Evolutionary conservation across 306 rosid species (phyloP), one percentile per base, ranked within the genome.

Genomic region (Prinsepia uniflora): DNA sequence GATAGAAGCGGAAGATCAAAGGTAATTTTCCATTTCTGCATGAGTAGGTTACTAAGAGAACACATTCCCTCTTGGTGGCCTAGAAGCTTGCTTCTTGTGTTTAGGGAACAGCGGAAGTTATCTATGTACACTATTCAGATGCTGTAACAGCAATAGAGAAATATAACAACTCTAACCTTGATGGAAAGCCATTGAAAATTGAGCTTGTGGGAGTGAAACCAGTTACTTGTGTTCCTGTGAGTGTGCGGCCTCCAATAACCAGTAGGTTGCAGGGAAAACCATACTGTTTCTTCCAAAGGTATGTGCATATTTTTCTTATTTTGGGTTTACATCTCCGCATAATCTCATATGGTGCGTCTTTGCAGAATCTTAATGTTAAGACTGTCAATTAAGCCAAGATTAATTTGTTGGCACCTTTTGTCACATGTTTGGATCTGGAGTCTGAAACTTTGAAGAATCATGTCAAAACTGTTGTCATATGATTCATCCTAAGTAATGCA

Each of bases 21-120:
- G 86, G 83, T 82, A 65, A 30, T 5, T 40, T 60, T 67, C 60
- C 47, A 18, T 40, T 54, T 56, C 64, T 36, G 19, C 67, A 36
- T 75, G 30, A 18, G 39, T 55, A 15, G 7, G 44, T 70, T 57
- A 64, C 47, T 20, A 19, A 18, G 60, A 24, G 34, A n/a, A 45
- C 39, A 4, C 40, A 10, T 48, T 22, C 8, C 15, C 0, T 52
- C 53, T 36, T 24, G 24, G 44, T 75, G 46, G 50, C 68, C 72
- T 34, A 43, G 7, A 8, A 54, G 17, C 54, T 52, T 52, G 36
- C 36, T 72, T 45, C 40, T 67, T 76, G 20, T 76, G 41, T 78
- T 77, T 68, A 82, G 86, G 96, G 96, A 76, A 86, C 91, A 0
- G 88, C 86, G 17, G 89, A 86, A 75, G 89, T 86, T 77, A 86